These are phyloP conservation scores for Leccinellum luteum DNA, from an alignment of 768 basidiomycete species.

Conservation along the genomic window DNA sequence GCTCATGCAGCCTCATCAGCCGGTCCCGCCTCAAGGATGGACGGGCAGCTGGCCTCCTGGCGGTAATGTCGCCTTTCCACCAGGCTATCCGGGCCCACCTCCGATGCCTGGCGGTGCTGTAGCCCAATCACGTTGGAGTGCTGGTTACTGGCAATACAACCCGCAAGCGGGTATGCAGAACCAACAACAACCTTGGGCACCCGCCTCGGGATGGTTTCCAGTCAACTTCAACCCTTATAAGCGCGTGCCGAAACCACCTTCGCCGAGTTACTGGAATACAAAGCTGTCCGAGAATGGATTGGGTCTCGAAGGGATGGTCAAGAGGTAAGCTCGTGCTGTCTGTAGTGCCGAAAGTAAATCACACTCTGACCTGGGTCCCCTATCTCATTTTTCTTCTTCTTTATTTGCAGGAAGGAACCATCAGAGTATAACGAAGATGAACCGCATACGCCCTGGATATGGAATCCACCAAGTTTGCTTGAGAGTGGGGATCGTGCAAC, in stretches of 20 bases:
- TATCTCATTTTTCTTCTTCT: not conserved
- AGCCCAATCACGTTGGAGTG: slow-evolving; percentile 45
- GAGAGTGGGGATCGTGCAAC: slow-evolving; percentile 28
- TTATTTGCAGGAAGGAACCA: slow-evolving; percentile 20
- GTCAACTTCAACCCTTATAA: slow-evolving; percentile 60
- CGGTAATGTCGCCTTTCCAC: slow-evolving; percentile 27
- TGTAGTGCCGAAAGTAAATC: not conserved
- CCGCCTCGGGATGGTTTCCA: slow-evolving; percentile 30
- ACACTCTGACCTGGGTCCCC: slow-evolving; percentile 9
- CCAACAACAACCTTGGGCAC: slow-evolving; percentile 32
- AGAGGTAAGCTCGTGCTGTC: slow-evolving; percentile 43
- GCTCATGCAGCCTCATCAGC: slow-evolving; percentile 29
- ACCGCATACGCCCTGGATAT: slow-evolving; percentile 69
- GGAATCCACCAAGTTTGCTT: slow-evolving; percentile 54
- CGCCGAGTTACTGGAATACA: slow-evolving; percentile 63
- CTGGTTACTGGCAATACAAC: slow-evolving; percentile 52
- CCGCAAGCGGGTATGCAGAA: slow-evolving; percentile 34
- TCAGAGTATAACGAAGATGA: slow-evolving; percentile 37
- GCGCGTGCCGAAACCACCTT: slow-evolving; percentile 55
- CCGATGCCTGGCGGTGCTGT: slow-evolving; percentile 52
- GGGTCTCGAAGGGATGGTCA: slow-evolving; percentile 61
- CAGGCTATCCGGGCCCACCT: slow-evolving; percentile 45
- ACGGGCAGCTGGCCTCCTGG: slow-evolving; percentile 37
- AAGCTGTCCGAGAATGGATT: slow-evolving; percentile 60
- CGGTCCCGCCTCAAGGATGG: slow-evolving; percentile 33